phyloP scores from a whole-genome alignment of 768 basidiomycete species.

The Boletellus emodensis region DNA sequence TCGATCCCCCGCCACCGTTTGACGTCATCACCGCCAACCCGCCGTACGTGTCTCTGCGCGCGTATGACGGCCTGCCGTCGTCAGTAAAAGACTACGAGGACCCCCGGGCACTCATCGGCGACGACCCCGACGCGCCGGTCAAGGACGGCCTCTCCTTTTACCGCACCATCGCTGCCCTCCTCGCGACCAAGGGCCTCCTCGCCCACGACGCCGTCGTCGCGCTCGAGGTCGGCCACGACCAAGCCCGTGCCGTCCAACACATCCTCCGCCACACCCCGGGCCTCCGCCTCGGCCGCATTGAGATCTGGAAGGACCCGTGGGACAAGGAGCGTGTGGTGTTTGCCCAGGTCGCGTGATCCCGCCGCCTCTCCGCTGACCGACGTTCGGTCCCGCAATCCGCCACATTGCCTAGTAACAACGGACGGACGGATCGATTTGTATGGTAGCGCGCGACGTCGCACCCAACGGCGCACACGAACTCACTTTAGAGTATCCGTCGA shows the following conservation, averaged over 20 bases:
- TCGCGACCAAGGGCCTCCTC: slow-evolving; percentile 51
- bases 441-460: background rate
- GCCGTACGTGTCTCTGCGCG: slow-evolving; percentile 72
- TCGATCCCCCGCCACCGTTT: slow-evolving; percentile 48
- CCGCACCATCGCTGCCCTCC: slow-evolving; percentile 60
- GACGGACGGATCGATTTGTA: background rate
- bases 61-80: slow-evolving; percentile 59
- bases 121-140: slow-evolving; percentile 39
- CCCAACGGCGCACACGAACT: background rate
- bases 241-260: slow-evolving; percentile 57
- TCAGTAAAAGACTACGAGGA: slow-evolving; percentile 82
- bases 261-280: slow-evolving; percentile 51
- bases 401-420: slow-evolving; percentile 15
- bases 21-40: slow-evolving; percentile 83
- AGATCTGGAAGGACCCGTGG: slow-evolving; percentile 83
- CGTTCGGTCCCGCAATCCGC: background rate
- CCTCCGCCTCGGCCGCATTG: slow-evolving; percentile 38
- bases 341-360: slow-evolving; percentile 38
- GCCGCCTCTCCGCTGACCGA: background rate
- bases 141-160: slow-evolving; percentile 64
- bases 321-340: slow-evolving; percentile 69
- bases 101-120: slow-evolving; percentile 75
- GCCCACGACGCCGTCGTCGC: slow-evolving; percentile 54
- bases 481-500: slow-evolving; percentile 3
- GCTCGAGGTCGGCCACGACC: slow-evolving; percentile 75